Conservation (phyloP, 1,284 basidiomycete genomes). For the Ustilago loliicola region DNA sequence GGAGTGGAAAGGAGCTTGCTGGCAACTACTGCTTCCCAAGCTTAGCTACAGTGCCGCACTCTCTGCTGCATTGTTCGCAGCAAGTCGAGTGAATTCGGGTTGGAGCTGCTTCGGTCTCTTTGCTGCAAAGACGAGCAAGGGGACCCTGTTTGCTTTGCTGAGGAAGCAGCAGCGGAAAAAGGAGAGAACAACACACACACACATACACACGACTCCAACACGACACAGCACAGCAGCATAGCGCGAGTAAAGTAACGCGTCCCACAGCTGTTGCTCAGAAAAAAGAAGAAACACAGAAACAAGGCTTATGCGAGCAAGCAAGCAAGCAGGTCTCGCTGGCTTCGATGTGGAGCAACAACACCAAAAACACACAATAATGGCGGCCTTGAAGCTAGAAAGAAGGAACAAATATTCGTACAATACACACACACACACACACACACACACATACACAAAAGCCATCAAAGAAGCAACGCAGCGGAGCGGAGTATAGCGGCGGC, state of each 20-base stretch:
- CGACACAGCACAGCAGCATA: neutral
- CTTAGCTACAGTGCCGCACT: too few relatives aligned
- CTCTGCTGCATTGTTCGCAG: too few relatives aligned
- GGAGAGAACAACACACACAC: neutral
- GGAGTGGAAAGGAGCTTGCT: neutral
- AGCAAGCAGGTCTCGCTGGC: constrained; percentile 2
- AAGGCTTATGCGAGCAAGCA: constrained; percentile 1
- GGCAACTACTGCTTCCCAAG: neutral
- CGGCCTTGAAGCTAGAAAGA: neutral
- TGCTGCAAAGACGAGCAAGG: neutral
- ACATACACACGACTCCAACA: neutral
- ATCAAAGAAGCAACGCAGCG: constrained; percentile 7
- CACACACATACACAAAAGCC: neutral
- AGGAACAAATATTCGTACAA: constrained; percentile 1
- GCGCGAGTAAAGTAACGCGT: neutral
- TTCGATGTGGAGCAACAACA: constrained; percentile 8
- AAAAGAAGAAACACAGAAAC: neutral
- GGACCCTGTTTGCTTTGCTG: constrained; percentile 3
- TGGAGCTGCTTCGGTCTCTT: neutral
- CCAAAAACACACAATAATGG: neutral
- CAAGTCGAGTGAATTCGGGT: too few relatives aligned
- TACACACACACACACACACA: too few relatives aligned
- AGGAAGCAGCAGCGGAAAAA: neutral
- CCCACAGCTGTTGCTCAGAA: neutral
- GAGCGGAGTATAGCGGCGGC: neutral